These are phyloP conservation scores for Calocybe cyanea DNA, from an alignment of 768 basidiomycete species.

Conservation along the genomic window DNA sequence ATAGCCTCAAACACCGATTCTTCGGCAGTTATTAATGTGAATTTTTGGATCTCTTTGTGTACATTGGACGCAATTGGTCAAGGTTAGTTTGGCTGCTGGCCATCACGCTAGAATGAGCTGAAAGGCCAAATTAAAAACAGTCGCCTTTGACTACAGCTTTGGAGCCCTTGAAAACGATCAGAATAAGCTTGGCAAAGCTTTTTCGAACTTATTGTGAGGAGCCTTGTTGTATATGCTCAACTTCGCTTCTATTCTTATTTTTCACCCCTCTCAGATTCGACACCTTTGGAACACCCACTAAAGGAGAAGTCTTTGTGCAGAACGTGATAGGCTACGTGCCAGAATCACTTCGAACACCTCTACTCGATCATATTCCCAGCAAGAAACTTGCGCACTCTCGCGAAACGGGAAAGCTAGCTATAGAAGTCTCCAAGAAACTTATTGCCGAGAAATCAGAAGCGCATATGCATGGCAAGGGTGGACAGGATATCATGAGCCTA, in stretches of 20 bases:
- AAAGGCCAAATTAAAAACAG: constrained; percentile 23
- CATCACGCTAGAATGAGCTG: too few relatives aligned
- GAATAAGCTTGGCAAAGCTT: constrained; percentile 36
- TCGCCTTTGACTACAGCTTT: constrained; percentile 50
- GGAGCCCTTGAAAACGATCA: constrained; percentile 32
- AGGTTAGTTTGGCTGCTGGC: constrained; percentile 26
- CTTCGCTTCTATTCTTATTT: constrained; percentile 7
- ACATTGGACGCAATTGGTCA: constrained; percentile 49
- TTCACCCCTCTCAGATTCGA: constrained; percentile 20
- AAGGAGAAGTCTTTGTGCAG: constrained; percentile 28
- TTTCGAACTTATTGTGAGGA: constrained; percentile 33
- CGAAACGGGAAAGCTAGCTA: constrained; percentile 27
- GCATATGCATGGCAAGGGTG: constrained; percentile 29
- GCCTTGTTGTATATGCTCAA: constrained; percentile 9
- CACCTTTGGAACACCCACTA: constrained; percentile 27
- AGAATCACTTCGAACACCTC: constrained; percentile 25
- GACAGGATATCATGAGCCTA: constrained; percentile 38
- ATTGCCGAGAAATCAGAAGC: constrained; percentile 32
- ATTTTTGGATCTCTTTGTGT: constrained; percentile 37
- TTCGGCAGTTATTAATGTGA: constrained; percentile 30
- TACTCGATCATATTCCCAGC: constrained; percentile 27
- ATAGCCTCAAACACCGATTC: constrained; percentile 24
- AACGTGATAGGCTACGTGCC: constrained; percentile 28
- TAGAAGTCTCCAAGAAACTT: constrained; percentile 29
- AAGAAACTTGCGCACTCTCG: constrained; percentile 27